phyloP scores from a whole-genome alignment of 306 rosid genomes.

The Castanopsis chinensis region DNA sequence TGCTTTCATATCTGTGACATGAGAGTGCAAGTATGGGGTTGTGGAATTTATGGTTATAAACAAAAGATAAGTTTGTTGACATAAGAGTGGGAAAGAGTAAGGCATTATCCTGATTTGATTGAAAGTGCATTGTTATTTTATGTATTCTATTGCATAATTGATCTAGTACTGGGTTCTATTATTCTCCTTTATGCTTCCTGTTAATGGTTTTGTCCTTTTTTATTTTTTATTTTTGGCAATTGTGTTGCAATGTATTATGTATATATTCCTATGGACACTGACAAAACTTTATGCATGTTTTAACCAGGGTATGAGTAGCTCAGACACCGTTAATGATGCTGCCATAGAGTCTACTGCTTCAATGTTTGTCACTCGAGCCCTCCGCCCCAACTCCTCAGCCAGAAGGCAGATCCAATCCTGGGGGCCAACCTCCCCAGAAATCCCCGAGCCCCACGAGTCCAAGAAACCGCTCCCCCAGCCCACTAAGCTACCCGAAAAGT shows the following conservation, averaged over 20 bases:
- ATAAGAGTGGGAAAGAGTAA: neutral
- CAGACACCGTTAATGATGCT: conserved; percentile 46
- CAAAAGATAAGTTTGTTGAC: neutral
- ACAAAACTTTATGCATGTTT: conserved; percentile 12
- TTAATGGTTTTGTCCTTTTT: neutral
- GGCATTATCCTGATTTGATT: neutral
- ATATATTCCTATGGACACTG: neutral
- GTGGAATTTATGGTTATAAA: neutral
- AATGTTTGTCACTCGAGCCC: conserved; percentile 43
- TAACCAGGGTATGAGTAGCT: conserved; percentile 54
- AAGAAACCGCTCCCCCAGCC: too few relatives aligned
- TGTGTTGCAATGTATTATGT: neutral
- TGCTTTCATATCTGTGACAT: neutral
- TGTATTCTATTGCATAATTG: neutral
- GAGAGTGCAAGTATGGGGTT: neutral
- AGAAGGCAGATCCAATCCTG: too few relatives aligned
- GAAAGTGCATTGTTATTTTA: neutral
- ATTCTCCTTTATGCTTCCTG: neutral
- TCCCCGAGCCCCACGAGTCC: too few relatives aligned
- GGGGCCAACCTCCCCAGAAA: too few relatives aligned
- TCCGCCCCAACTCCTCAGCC: too few relatives aligned
- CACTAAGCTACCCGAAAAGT: too few relatives aligned
- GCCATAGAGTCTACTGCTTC: conserved; percentile 40
- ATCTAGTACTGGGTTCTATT: neutral
- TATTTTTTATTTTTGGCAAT: conserved; percentile 3